Conservation (phyloP, 73 alveolate species). For the Urostyla sp. region DNA sequence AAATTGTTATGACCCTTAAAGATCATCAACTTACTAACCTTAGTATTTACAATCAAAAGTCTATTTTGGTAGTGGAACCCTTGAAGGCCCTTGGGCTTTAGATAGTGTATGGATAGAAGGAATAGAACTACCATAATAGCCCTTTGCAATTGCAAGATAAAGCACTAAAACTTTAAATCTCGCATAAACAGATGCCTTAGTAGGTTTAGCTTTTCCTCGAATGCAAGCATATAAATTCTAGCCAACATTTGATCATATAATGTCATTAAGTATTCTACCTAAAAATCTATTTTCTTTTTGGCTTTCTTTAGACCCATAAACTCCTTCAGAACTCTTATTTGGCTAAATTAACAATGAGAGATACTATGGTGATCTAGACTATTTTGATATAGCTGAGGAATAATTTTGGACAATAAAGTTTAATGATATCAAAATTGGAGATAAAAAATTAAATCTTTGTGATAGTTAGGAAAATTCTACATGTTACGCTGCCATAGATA, state of each 20-base stretch:
- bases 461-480: neutral
- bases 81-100: constrained; percentile 48
- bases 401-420: constrained; percentile 84
- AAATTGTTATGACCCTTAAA: constrained; percentile 8
- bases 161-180: constrained; percentile 80
- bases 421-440: constrained; percentile 75
- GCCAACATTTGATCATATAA: constrained; percentile 73
- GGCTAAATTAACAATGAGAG: constrained; percentile 74
- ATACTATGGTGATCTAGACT: constrained; percentile 71
- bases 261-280: constrained; percentile 63
- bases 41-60: constrained; percentile 8
- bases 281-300: constrained; percentile 77
- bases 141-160: constrained; percentile 74
- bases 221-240: constrained; percentile 72
- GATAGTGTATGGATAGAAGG: constrained; percentile 67
- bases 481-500: constrained; percentile 79
- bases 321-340: constrained; percentile 72
- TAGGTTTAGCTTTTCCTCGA: constrained; percentile 82
- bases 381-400: constrained; percentile 76
- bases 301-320: constrained; percentile 59
- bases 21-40: constrained; percentile 15
- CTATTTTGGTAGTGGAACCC: constrained; percentile 50
- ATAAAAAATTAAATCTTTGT: constrained; percentile 63
- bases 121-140: constrained; percentile 53
- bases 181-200: constrained; percentile 58